Conservation (phyloP, 2,329 filamentous ascomycete species). For the Penicillium sp. region DNA sequence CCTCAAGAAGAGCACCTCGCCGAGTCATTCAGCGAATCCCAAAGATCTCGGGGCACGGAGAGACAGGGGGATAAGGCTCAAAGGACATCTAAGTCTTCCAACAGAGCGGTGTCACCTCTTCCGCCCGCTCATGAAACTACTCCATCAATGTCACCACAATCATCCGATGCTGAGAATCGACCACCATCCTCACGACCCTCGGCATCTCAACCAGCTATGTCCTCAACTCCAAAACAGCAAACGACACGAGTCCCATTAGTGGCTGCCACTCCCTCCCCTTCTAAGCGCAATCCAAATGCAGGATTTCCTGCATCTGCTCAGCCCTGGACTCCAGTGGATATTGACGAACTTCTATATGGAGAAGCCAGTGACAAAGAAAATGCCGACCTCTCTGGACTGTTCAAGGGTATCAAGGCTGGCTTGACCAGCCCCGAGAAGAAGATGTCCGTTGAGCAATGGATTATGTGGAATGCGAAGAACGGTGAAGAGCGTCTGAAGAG, state of each 20-base stretch:
- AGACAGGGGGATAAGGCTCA: slow-evolving; percentile 9
- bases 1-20: slow-evolving; percentile 41
- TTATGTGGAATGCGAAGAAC: slow-evolving; percentile 76
- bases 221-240: slow-evolving; percentile 41
- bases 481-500: slow-evolving; percentile 78
- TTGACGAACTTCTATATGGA: slow-evolving; percentile 65
- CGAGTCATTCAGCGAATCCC: slow-evolving; percentile 33
- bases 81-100: slow-evolving; percentile 9
- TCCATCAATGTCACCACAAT: slow-evolving; percentile 71
- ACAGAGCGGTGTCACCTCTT: slow-evolving; percentile 31
- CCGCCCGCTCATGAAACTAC: slow-evolving; percentile 47
- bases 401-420: slow-evolving; percentile 59
- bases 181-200: slow-evolving; percentile 70
- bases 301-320: slow-evolving; percentile 59
- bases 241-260: slow-evolving; percentile 48
- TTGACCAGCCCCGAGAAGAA: slow-evolving; percentile 77
- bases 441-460: slow-evolving; percentile 96
- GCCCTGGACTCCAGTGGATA: slow-evolving; percentile 74
- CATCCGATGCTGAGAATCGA: slow-evolving; percentile 79
- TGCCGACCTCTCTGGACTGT: slow-evolving; percentile 50
- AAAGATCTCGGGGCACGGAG: slow-evolving; percentile 19
- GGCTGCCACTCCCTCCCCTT: slow-evolving; percentile 60
- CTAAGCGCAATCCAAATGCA: slow-evolving; percentile 59
- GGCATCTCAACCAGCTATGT: slow-evolving; percentile 45
- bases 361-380: slow-evolving; percentile 54